Base-by-base conservation (phyloP, 78 protist species). In the Dictyostelium brefeldianum region DNA sequence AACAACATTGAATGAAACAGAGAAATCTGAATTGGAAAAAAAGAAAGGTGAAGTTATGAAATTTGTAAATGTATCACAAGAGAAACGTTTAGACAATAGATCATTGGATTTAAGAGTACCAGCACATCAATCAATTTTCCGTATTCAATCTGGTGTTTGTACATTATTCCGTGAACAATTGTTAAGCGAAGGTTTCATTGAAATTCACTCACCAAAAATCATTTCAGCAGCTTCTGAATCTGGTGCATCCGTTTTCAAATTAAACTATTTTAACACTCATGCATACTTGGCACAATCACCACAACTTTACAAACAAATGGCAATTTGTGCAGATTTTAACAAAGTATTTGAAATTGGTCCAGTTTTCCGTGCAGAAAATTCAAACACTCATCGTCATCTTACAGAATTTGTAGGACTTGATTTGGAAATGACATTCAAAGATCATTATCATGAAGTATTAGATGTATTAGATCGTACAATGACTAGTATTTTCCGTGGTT, bases 261-360 rank as follows among this genome's bases (percentile, higher is more conserved):
- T 97, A 62, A 78, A 95, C 43, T 99, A 98, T 97, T 99, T 99
- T 79, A 95, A 97, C 65, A 27, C 91, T 12, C 11, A 46, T 43
- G 99, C 99, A 11, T 98, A 25, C 77, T 91, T 99, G 10, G 99
- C 99, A 18, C 99, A 99, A 96, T 94, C 98, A 9, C 99, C 99
- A 22, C 99, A 99, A 96, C 96, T 99, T 73, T 98, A 98, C 98
- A 98, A 98, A 96, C 99, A 99, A 78, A 99, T 99, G 99, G 99
- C 99, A 27, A 89, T 99, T 29, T 27, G 80, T 47, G 94, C 98
- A 12, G 99, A 98, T 83, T n/a, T 98, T 8, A 95, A 95, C 70
- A 75, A 98, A 5, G 99, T 99, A 73, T 99, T 98, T 78, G 99
- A 99, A 90, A 83, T 99, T 17, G 99, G 97, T 1, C 99, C 99